Evolutionary conservation across 208 protist genomes (phyloP).

Genomic region (Leishmania tarentolae): DNA sequence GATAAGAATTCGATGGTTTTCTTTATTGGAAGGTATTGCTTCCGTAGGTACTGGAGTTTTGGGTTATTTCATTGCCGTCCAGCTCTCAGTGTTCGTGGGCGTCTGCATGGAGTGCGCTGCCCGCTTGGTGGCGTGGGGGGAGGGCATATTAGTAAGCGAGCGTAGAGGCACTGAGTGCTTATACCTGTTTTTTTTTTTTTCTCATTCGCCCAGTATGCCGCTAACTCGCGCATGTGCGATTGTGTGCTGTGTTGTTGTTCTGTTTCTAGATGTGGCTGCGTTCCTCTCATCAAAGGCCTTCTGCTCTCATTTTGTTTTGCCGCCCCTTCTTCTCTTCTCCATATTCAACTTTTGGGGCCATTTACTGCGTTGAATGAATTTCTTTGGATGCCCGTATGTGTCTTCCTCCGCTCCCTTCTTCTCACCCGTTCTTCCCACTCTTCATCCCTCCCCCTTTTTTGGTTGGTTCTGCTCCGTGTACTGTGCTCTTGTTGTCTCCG

Average conservation of each 20-base stretch:
- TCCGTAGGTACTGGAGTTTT: not conserved
- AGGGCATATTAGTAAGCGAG: not conserved
- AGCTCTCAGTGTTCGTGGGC: not conserved
- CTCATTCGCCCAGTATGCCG: not conserved
- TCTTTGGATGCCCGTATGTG: slow-evolving; percentile 12
- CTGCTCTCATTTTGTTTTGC: slow-evolving; percentile 5
- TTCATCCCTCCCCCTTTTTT: not conserved
- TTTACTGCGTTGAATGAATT: not conserved
- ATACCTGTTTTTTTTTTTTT: not conserved
- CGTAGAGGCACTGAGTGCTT: not conserved
- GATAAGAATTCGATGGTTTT: too few relatives aligned
- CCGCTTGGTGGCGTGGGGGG: not conserved
- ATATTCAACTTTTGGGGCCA: not conserved
- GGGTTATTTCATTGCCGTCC: not conserved
- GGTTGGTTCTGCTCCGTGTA: too few relatives aligned
- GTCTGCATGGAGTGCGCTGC: not conserved
- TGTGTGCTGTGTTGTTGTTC: not conserved
- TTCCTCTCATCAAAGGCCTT: not conserved
- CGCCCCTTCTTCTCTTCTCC: not conserved
- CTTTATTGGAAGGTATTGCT: too few relatives aligned
- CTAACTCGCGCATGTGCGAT: not conserved
- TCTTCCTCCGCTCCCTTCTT: not conserved
- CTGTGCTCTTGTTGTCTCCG: not conserved
- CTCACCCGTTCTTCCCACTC: not conserved
- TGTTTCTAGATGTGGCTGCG: not conserved